These are phyloP conservation scores for Mucor saturninus DNA, from an alignment of 371 early-diverging fungal genomes.

Conservation along the genomic window DNA sequence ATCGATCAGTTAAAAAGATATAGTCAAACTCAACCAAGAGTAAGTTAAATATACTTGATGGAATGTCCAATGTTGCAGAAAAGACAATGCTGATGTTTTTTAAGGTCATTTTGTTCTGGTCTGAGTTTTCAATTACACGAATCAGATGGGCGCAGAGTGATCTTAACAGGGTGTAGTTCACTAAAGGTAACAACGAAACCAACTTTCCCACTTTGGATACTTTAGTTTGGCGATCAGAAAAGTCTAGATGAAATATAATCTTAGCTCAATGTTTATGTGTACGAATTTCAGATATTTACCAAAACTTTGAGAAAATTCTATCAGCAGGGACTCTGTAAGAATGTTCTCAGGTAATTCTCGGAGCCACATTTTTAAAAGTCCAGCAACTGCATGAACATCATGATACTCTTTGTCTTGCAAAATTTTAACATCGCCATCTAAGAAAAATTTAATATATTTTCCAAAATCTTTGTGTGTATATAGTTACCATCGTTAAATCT, in stretches of 20 bases:
- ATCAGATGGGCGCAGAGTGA: conserved; percentile 88
- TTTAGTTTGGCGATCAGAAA: conserved; percentile 72
- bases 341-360: conserved; percentile 88
- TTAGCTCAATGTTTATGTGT: not conserved
- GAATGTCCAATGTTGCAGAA: conserved; percentile 91
- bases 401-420: conserved; percentile 60
- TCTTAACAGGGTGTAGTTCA: conserved; percentile 90
- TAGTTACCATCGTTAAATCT: conserved; percentile 71
- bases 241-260: conserved; percentile 46
- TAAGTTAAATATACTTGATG: conserved; percentile 86
- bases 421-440: conserved; percentile 43
- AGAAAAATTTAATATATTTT: not conserved
- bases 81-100: conserved; percentile 95
- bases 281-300: conserved; percentile 41
- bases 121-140: conserved; percentile 80
- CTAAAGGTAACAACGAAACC: conserved; percentile 77
- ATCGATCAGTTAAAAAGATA: conserved; percentile 72
- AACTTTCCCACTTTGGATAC: conserved; percentile 79
- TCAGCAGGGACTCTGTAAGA: conserved; percentile 78
- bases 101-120: conserved; percentile 92
- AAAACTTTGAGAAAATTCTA: conserved; percentile 78
- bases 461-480: no score
- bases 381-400: conserved; percentile 93
- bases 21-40: conserved; percentile 88
- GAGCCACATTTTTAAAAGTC: conserved; percentile 90